Base-by-base conservation (phyloP, 768 basidiomycete genomes). In the Russula earlei region DNA sequence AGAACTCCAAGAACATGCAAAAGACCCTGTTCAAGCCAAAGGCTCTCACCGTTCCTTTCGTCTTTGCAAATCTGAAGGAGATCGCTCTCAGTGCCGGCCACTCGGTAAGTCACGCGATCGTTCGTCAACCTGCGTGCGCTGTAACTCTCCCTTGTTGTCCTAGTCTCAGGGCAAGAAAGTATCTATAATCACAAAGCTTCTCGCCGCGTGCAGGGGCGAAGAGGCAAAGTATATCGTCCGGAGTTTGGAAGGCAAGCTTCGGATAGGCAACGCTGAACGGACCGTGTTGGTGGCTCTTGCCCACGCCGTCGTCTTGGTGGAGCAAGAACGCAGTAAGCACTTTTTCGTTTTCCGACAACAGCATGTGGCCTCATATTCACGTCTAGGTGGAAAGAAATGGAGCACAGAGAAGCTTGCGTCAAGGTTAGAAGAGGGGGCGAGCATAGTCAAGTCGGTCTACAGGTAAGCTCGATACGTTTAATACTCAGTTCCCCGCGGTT, bases 161-260 rank as follows among this genome's bases (percentile, higher is more conserved):
- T 59, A 96, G 90, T 94, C 94, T 0, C 94, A 97, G 81, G 78
- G 79, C 43, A 93, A 91, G 74, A 99, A 99, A 67, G 91, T 96
- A 11, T 85, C 86, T 0, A 88, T 95, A 58, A 93, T 99, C 66
- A 95, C 91, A 38, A 91, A 92, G 67, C 77, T 99, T 2, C 77
- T 99, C 3, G 93, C 94, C 3, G 85, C 91, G 1, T 98, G 94
- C 67, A 85, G 90, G 65, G 91, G 84, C 56, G 73, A 80, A 29
- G 96, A 99, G 71, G 94, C 96, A 22, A 98, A 97, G 67, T 99
- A 94, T 68, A 89, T 98, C 62, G 85, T 98, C 34, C 85, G 95
- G 38, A 92, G 90, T 67, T 72, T 97, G 61, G 94, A 97, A 72
- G 96, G 96, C 57, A 99, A 99, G 69, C 79, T 99, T 36, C 82